phyloP scores from a whole-genome alignment of 495 filamentous ascomycete species.

The Aspergillus avenaceus region DNA sequence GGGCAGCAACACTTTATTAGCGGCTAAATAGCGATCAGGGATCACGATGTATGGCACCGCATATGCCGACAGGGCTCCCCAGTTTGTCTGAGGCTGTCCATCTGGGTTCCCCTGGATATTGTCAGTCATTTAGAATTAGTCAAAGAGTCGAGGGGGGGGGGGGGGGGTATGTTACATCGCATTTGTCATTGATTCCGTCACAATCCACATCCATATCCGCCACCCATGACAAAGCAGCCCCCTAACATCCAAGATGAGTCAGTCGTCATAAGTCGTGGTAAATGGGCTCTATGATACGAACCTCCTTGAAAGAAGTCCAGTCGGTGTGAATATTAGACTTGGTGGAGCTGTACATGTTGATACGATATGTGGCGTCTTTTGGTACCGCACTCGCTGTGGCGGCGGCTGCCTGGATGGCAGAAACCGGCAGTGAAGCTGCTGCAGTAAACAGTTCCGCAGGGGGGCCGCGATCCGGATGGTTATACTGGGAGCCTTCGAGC shows the following conservation, averaged over 20 bases:
- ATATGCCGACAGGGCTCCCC: constrained; percentile 27
- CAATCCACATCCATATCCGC: constrained; percentile 35
- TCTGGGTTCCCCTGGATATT: constrained; percentile 23
- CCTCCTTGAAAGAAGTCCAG: constrained; percentile 22
- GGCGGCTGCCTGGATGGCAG: constrained; percentile 25
- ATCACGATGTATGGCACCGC: constrained; percentile 32
- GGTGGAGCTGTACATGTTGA: constrained; percentile 13
- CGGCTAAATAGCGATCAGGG: constrained; percentile 22
- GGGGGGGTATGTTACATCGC: constrained; percentile 14
- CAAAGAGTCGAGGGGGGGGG: neutral
- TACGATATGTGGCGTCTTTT: constrained; percentile 19
- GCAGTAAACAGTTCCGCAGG: constrained; percentile 28
- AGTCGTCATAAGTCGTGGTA: neutral
- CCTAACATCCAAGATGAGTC: constrained; percentile 8
- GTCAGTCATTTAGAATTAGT: too few species aligned
- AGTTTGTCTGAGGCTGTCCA: constrained; percentile 25
- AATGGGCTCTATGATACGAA: constrained; percentile 8
- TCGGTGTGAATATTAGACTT: constrained; percentile 30
- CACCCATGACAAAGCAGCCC: constrained; percentile 28
- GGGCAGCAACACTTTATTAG: constrained; percentile 16
- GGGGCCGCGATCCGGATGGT: constrained; percentile 24
- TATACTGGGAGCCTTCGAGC: too few species aligned
- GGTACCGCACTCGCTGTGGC: constrained; percentile 20
- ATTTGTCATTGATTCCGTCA: constrained; percentile 27
- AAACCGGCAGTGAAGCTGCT: constrained; percentile 21